phyloP scores from a whole-genome alignment of 176 grass and related monocot genomes.

The maize (Zea mays) region DNA sequence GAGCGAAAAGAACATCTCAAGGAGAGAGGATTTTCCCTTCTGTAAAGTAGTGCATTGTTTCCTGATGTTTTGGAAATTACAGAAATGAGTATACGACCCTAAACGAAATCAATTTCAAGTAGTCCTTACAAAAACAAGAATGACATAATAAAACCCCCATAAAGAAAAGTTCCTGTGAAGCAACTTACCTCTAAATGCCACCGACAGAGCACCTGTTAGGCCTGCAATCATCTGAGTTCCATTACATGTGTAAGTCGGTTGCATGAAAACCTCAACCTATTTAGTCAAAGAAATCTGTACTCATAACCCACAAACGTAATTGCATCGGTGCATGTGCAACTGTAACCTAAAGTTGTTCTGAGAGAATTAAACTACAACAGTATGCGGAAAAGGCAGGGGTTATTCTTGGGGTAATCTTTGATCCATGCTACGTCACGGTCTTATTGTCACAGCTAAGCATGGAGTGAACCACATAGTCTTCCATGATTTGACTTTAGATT shows the following conservation, averaged over 20 bases:
- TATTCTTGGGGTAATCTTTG: background rate
- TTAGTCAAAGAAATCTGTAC: conserved; percentile 2
- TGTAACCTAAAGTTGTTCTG: background rate
- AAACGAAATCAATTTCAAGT: conserved; percentile 32
- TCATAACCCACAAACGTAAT: conserved; percentile 14
- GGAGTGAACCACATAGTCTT: background rate
- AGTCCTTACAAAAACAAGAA: conserved; percentile 17
- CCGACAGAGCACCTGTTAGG: conserved; percentile 44
- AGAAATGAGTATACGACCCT: conserved; percentile 51
- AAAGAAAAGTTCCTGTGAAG: background rate
- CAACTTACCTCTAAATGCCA: conserved; percentile 57
- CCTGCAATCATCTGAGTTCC: conserved; percentile 66
- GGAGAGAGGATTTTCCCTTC: conserved; percentile 23
- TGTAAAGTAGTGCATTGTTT: conserved; percentile 29
- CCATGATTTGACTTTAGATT: background rate
- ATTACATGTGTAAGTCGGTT: conserved; percentile 34
- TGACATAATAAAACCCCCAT: background rate
- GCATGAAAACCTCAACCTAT: conserved; percentile 19
- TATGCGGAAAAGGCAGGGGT: background rate
- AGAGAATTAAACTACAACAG: background rate
- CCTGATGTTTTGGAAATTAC: conserved; percentile 32
- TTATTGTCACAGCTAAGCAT: background rate
- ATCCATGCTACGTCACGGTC: background rate
- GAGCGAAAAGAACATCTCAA: conserved; percentile 44
- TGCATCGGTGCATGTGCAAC: background rate